Conservation (phyloP, 805 yeast genomes). For the Jamesozyma piceae region DNA sequence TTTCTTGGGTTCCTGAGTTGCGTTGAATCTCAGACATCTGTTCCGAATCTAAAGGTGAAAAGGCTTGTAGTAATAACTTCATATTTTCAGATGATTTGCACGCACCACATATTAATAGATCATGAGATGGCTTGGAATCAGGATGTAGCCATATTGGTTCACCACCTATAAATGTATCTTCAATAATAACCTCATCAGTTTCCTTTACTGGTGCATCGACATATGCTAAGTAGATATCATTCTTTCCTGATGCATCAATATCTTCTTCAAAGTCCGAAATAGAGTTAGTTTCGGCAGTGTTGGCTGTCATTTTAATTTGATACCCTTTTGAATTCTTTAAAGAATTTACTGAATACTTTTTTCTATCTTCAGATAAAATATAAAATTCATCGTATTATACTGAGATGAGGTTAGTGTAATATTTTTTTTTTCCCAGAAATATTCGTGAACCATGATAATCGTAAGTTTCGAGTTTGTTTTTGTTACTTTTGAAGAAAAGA, state of each 20-base stretch:
- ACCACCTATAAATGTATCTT: conserved; percentile 81
- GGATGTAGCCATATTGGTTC: conserved; percentile 61
- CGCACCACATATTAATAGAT: conserved; percentile 49
- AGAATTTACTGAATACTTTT: too few relatives aligned
- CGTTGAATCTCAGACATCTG: conserved; percentile 18
- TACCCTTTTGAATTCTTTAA: not conserved
- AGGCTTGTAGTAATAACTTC: conserved; percentile 69
- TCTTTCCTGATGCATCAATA: conserved; percentile 8
- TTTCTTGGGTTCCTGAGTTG: conserved; percentile 6
- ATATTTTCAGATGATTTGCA: conserved; percentile 45
- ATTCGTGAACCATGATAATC: not conserved
- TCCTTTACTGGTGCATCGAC: conserved; percentile 51
- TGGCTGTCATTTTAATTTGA: not conserved
- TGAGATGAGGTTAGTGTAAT: not conserved
- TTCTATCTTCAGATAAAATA: too few relatives aligned
- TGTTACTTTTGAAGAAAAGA: too few relatives aligned
- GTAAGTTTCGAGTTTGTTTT: too few relatives aligned
- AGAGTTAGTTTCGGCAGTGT: not conserved
- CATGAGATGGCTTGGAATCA: conserved; percentile 46
- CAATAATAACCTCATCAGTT: conserved; percentile 37
- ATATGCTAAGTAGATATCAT: conserved; percentile 49
- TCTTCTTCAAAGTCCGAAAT: conserved; percentile 22
- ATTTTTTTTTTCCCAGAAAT: not conserved
- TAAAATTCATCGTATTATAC: too few relatives aligned
- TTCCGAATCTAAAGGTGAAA: conserved; percentile 56